Evolutionary conservation across 2,329 filamentous ascomycete species (phyloP), one percentile per base, ranked within the genome.

Genomic region (Pleoardoris graminearum): DNA sequence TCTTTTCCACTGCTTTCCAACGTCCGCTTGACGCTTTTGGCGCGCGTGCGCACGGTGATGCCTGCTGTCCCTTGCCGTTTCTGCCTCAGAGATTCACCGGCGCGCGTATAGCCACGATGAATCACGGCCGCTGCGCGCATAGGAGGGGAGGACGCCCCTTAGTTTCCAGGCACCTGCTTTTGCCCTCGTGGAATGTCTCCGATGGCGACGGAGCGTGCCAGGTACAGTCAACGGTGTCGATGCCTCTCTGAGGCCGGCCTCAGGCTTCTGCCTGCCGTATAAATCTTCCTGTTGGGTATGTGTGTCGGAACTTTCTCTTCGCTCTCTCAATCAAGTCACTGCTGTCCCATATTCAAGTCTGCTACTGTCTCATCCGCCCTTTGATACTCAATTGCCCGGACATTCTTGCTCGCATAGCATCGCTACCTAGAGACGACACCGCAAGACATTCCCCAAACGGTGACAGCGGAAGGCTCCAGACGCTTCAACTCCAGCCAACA

Each of bases 231-330:
- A 61, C 42, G 29, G 44, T 45, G 39, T 43, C 33, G 50, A 48
- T 25, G 33, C 43, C 39, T 32, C 25, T 12, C 48, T 54, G 55
- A 51, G 48, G 57, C 54, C 66, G 67, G 68, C 67, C 68, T 71
- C 67, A 68, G 61, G 60, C 55, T 57, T 64, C 61, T 70, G 67
- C 66, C 66, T 70, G 58, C 53, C 11, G 50, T 69, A 70, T 70
- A 69, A 64, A 65, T 62, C 51, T 14, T 50, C 49, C 48, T 25
- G 23, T 47, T 38, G 29, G 48, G 46, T 55, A 47, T 47, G 32
- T 47, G 35, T 45, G 45, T 50, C 44, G 35, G 36, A 17, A 43
- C 43, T 37, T 54, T 56, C 57, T 59, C 56, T 48, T 37, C 51
- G 36, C 45, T 35, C 50, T 25, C 49, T 36, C 33, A 16, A 49